Evolutionary conservation across 2,329 filamentous ascomycete species (phyloP).

Genomic region (Iodosphaeria phyllophila): DNA sequence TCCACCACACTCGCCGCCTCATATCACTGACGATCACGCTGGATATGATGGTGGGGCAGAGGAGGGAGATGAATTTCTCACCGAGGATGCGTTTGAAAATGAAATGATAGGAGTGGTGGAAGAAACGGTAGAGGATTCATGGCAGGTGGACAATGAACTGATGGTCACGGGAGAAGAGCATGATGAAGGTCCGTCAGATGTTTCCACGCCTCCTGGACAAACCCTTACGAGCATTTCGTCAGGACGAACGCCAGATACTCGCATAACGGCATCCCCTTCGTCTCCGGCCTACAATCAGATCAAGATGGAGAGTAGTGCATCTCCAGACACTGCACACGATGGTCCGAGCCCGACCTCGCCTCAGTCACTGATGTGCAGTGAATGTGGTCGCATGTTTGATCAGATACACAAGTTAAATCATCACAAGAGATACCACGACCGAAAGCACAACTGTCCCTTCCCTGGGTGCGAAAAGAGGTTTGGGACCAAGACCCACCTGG

Average conservation of each 20-base stretch:
- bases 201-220: constrained; percentile 2
- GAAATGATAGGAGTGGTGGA: no score
- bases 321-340: constrained; percentile 10
- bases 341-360: constrained; percentile 6
- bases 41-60: neutral
- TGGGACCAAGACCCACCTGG: constrained; percentile 41
- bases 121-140: no score
- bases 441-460: constrained; percentile 25
- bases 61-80: constrained; percentile 1
- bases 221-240: no score
- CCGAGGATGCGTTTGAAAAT: no score
- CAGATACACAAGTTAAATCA: constrained; percentile 43
- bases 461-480: constrained; percentile 34
- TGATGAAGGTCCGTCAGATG: constrained; percentile 3
- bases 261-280: constrained; percentile 13
- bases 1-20: constrained; percentile 10
- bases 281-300: constrained; percentile 8
- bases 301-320: constrained; percentile 9
- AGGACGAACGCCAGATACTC: constrained; percentile 15
- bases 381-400: constrained; percentile 29
- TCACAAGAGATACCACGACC: constrained; percentile 41
- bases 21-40: constrained; percentile 8
- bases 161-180: no score
- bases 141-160: no score
- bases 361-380: constrained; percentile 15